Conservation (phyloP, 2,329 filamentous ascomycete genomes). For the Fonsecaea monophora region DNA sequence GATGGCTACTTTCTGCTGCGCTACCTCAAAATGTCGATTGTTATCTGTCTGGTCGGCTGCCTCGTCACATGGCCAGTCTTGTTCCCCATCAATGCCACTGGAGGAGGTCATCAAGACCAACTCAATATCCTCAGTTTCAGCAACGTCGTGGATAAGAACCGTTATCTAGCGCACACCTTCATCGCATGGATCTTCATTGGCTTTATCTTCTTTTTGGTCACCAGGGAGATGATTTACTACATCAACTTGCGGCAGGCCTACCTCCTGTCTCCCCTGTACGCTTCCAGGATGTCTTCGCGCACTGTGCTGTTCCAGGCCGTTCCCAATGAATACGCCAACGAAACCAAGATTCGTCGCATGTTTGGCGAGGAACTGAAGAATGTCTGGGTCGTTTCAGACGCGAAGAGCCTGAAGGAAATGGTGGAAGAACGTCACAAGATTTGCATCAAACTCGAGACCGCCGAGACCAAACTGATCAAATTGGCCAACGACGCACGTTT, state of each 20-base stretch:
- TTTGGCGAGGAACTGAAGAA: slow-evolving; percentile 83
- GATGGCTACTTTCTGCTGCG: slow-evolving; percentile 91
- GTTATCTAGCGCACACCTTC: slow-evolving; percentile 82
- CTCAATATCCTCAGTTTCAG: slow-evolving; percentile 80
- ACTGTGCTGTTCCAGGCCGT: slow-evolving; percentile 91
- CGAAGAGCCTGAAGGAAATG: slow-evolving; percentile 76
- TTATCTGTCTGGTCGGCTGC: slow-evolving; percentile 83
- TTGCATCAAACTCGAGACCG: slow-evolving; percentile 81
- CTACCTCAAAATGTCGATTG: slow-evolving; percentile 78
- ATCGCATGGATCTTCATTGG: slow-evolving; percentile 81
- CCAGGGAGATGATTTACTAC: slow-evolving; percentile 87
- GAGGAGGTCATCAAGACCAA: slow-evolving; percentile 68
- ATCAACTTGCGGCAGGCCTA: slow-evolving; percentile 94
- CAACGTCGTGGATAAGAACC: slow-evolving; percentile 72
- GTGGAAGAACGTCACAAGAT: slow-evolving; percentile 82
- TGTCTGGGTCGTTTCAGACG: slow-evolving; percentile 83
- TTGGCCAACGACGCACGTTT: slow-evolving; percentile 74
- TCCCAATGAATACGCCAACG: slow-evolving; percentile 76
- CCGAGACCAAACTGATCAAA: slow-evolving; percentile 85
- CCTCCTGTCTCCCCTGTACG: slow-evolving; percentile 81
- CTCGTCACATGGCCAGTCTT: slow-evolving; percentile 86
- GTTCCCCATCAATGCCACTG: slow-evolving; percentile 87
- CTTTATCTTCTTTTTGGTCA: slow-evolving; percentile 87
- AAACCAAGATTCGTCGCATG: slow-evolving; percentile 76
- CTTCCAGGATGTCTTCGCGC: slow-evolving; percentile 83